Evolutionary conservation across 1,284 basidiomycete genomes (phyloP).

Genomic region (Microbotryum silenes-acaulis): DNA sequence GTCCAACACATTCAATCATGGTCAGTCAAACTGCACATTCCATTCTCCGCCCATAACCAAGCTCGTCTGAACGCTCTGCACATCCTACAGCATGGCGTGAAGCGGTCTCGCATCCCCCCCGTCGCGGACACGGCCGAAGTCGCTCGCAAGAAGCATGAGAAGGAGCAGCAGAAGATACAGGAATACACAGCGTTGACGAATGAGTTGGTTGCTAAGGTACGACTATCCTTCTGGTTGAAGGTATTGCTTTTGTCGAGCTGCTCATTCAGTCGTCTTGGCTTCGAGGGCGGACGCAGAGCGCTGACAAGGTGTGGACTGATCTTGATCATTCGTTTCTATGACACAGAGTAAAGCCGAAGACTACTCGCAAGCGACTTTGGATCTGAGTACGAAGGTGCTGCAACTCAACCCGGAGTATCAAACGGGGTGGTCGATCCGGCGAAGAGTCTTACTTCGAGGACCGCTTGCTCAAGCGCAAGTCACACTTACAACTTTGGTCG

Average conservation of each 20-base stretch:
- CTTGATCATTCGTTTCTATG: not conserved
- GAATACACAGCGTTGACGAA: constrained; percentile 64
- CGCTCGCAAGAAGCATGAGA: constrained; percentile 31
- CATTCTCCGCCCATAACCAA: not conserved
- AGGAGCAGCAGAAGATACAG: constrained; percentile 64
- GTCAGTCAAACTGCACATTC: too few species aligned
- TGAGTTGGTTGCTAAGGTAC: constrained; percentile 58
- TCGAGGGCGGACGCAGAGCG: not conserved
- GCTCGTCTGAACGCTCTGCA: not conserved
- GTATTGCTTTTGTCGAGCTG: not conserved
- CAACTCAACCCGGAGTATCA: constrained; percentile 52
- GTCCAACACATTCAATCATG: too few species aligned
- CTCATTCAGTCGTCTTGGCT: not conserved
- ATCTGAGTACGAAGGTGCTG: constrained; percentile 36
- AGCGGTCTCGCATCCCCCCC: constrained; percentile 48
- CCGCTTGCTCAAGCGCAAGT: constrained; percentile 47
- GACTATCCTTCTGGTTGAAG: constrained; percentile 30
- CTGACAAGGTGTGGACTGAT: constrained; percentile 46
- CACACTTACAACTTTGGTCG: not conserved
- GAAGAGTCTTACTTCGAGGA: constrained; percentile 64
- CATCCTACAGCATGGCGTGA: constrained; percentile 61
- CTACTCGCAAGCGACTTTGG: constrained; percentile 58
- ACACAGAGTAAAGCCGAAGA: constrained; percentile 6
- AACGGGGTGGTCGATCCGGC: constrained; percentile 85
- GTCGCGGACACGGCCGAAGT: constrained; percentile 33